Evolutionary conservation across 768 basidiomycete species (phyloP).

Genomic region (Hypsizygus marmoreus): DNA sequence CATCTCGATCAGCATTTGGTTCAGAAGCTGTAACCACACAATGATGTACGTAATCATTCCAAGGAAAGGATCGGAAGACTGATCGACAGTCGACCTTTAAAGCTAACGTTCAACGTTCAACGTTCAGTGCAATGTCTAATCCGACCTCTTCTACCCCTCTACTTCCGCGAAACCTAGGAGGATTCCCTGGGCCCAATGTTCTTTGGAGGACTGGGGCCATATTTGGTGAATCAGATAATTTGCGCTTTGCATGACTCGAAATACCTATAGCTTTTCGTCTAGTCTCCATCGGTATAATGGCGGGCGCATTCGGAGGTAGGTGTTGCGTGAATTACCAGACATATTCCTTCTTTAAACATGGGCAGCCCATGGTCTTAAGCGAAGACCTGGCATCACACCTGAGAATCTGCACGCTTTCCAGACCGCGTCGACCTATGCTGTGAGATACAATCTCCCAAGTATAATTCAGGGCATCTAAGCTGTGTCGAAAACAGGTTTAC

Average conservation of each 20-base stretch:
- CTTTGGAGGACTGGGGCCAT: constrained; percentile 46
- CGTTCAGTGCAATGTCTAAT: constrained; percentile 25
- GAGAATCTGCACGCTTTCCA: constrained; percentile 62
- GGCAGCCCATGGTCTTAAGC: constrained; percentile 56
- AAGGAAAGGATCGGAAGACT: no score
- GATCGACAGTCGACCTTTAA: no score
- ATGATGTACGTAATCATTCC: no score
- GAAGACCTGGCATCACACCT: constrained; percentile 45
- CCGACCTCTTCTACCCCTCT: constrained; percentile 30
- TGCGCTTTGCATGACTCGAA: neutral
- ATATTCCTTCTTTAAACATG: constrained; percentile 1
- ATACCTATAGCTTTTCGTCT: neutral
- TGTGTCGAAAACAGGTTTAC: constrained; percentile 65
- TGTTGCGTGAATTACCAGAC: neutral
- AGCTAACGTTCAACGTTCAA: no score
- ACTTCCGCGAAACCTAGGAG: constrained; percentile 16
- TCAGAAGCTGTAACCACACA: no score
- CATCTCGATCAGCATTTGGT: no score
- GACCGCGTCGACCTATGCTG: constrained; percentile 65
- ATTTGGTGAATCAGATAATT: constrained; percentile 33
- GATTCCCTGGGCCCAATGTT: constrained; percentile 21
- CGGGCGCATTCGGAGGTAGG: constrained; percentile 66
- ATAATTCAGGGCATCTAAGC: no score
- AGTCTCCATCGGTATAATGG: constrained; percentile 52
- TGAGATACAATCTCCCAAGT: constrained; percentile 30